A percentile compares a stretch with the other conserved stretches of the same genome.
Evolutionary conservation across 106 monocot genomes (phyloP).

Genomic region (Dendrobium nobile): DNA sequence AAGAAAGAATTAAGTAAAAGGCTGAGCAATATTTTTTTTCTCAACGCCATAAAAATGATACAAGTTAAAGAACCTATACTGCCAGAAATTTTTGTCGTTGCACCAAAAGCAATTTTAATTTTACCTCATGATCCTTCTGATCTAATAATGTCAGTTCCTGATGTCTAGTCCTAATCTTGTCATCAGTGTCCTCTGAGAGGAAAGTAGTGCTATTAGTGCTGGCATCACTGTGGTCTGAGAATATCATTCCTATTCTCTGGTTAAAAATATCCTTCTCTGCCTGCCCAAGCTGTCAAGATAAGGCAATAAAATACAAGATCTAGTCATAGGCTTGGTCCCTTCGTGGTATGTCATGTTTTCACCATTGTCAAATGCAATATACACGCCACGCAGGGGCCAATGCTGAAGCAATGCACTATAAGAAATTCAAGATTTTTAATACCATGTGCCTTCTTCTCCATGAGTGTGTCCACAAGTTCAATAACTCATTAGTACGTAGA

Average conservation of each 20-base stretch:
- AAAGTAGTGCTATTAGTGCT: constrained; percentile 49
- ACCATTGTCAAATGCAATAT: neutral
- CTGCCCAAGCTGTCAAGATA: constrained; percentile 43
- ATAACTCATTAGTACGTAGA: constrained; percentile 56
- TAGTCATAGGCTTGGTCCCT: neutral
- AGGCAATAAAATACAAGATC: constrained; percentile 4
- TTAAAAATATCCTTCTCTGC: constrained; percentile 35
- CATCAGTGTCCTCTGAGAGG: constrained; percentile 59
- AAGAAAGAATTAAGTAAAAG: too few relatives aligned
- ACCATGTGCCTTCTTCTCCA: constrained; percentile 72
- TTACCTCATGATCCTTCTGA: constrained; percentile 38
- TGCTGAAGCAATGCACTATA: neutral
- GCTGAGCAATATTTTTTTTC: neutral
- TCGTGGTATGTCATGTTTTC: neutral
- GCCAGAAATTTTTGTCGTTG: too few relatives aligned
- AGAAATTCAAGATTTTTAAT: neutral
- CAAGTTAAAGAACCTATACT: neutral
- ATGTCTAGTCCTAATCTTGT: constrained; percentile 21
- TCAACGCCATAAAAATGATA: neutral
- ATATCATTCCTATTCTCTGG: constrained; percentile 31
- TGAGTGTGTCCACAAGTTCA: constrained; percentile 76
- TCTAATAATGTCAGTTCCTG: constrained; percentile 19
- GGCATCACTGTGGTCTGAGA: constrained; percentile 65
- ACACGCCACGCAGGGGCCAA: neutral
- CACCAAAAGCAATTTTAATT: neutral